Conservation (phyloP, 176 grass and related monocot genomes). For the Bromus sterilis region DNA sequence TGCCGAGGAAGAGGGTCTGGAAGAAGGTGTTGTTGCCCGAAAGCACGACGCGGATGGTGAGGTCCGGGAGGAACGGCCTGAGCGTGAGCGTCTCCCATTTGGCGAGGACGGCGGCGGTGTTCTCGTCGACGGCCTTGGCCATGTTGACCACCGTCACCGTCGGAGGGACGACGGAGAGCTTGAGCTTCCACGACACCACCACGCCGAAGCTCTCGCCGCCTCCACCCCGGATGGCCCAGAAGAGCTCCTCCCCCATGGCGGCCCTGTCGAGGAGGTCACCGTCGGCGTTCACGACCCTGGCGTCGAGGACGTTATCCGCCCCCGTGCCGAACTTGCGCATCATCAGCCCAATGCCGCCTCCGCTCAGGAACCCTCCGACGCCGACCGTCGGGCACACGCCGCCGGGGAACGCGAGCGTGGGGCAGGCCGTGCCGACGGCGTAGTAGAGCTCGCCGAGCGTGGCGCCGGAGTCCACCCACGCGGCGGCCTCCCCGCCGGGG, state of each 20-base stretch:
- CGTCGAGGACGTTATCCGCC: constrained; percentile 54
- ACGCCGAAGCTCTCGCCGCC: constrained; percentile 46
- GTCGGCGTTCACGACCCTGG: constrained; percentile 28
- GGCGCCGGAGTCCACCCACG: constrained; percentile 60
- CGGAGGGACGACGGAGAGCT: constrained; percentile 11
- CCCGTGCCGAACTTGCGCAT: constrained; percentile 41
- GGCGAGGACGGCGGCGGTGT: constrained; percentile 4
- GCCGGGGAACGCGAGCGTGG: constrained; percentile 22
- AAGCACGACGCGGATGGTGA: constrained; percentile 18
- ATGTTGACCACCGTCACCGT: constrained; percentile 24
- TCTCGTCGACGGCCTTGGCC: neutral
- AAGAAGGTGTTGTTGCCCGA: neutral
- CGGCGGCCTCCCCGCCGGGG: neutral
- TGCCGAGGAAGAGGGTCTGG: constrained; percentile 38
- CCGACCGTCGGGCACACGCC: constrained; percentile 57
- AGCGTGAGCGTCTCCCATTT: constrained; percentile 30
- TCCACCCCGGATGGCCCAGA: constrained; percentile 49
- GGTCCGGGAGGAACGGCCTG: constrained; percentile 6
- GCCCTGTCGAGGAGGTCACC: constrained; percentile 35
- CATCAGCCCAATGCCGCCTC: constrained; percentile 50
- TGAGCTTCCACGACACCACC: constrained; percentile 42
- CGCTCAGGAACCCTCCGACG: constrained; percentile 50
- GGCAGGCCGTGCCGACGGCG: neutral
- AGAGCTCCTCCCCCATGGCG: constrained; percentile 43
- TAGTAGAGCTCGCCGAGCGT: constrained; percentile 58